Evolutionary conservation across 1,139 yeast genomes (phyloP).

Genomic region (Zygoascus meyerae): DNA sequence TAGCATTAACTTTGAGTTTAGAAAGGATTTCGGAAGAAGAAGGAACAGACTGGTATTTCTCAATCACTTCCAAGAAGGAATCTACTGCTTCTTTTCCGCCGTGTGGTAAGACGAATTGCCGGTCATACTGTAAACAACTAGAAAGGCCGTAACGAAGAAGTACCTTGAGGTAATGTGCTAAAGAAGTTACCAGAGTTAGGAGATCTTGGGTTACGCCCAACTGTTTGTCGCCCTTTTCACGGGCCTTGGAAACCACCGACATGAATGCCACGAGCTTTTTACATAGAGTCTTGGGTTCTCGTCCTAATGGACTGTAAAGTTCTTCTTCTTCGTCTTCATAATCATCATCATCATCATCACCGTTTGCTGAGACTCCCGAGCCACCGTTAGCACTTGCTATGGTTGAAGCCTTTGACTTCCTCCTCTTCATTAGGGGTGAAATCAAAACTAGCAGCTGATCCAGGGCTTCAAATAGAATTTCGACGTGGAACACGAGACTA

Average conservation of each 20-base stretch:
- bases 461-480: conserved; percentile 69
- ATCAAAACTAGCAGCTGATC: conserved; percentile 41
- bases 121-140: conserved; percentile 66
- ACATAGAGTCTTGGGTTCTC: conserved; percentile 83
- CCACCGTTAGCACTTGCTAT: conserved; percentile 12
- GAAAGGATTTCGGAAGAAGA: conserved; percentile 32
- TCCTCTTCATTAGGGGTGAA: conserved; percentile 21
- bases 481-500: conserved; percentile 64
- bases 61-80: conserved; percentile 34
- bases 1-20: conserved; percentile 48
- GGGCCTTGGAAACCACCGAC: conserved; percentile 37
- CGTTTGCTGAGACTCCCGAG: conserved; percentile 3
- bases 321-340: conserved; percentile 12
- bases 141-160: conserved; percentile 75
- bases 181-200: conserved; percentile 77
- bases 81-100: conserved; percentile 57
- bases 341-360: conserved; percentile 11
- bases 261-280: conserved; percentile 41
- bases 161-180: conserved; percentile 88
- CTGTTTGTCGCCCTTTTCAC: conserved; percentile 25
- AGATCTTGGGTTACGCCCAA: conserved; percentile 49
- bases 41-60: conserved; percentile 37
- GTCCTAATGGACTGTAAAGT: conserved; percentile 37
- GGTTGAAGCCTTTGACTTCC: conserved; percentile 1
- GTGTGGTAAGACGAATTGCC: conserved; percentile 46